These are phyloP conservation scores for Ramalina peruviana DNA, from an alignment of 495 filamentous ascomycete genomes.

Conservation along the genomic window DNA sequence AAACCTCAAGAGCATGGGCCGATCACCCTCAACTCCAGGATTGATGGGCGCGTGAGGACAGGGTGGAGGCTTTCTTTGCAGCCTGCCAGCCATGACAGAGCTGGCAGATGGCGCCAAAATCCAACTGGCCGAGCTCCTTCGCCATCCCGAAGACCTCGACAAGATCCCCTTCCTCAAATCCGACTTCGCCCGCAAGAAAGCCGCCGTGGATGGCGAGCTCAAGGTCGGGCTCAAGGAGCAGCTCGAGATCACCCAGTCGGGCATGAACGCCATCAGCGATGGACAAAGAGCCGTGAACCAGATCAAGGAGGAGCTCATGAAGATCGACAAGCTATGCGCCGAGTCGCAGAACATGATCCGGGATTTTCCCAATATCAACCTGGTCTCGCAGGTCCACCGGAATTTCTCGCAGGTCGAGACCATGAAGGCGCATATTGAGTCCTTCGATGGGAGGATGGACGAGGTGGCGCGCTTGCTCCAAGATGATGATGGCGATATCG, in stretches of 20 bases:
- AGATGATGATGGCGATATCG: conserved; percentile 70
- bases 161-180: conserved; percentile 82
- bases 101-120: conserved; percentile 28
- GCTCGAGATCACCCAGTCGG: conserved; percentile 78
- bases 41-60: no score
- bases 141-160: conserved; percentile 76
- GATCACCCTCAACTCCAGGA: no score
- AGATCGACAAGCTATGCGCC: conserved; percentile 93
- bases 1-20: no score
- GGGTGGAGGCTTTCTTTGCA: background rate
- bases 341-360: conserved; percentile 92
- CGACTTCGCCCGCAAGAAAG: conserved; percentile 91
- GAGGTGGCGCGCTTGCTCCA: conserved; percentile 59
- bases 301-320: conserved; percentile 95
- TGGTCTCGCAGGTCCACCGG: conserved; percentile 81
- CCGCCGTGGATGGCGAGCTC: conserved; percentile 75
- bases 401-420: conserved; percentile 85
- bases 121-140: conserved; percentile 40
- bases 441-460: conserved; percentile 61
- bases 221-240: conserved; percentile 78
- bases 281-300: conserved; percentile 74
- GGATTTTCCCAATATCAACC: conserved; percentile 93
- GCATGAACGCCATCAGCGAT: conserved; percentile 74
- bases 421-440: conserved; percentile 82
- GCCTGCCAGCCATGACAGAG: conserved; percentile 24